Base-by-base conservation (phyloP, 2,329 filamentous ascomycete species). In the Hypoxylon sp. region DNA sequence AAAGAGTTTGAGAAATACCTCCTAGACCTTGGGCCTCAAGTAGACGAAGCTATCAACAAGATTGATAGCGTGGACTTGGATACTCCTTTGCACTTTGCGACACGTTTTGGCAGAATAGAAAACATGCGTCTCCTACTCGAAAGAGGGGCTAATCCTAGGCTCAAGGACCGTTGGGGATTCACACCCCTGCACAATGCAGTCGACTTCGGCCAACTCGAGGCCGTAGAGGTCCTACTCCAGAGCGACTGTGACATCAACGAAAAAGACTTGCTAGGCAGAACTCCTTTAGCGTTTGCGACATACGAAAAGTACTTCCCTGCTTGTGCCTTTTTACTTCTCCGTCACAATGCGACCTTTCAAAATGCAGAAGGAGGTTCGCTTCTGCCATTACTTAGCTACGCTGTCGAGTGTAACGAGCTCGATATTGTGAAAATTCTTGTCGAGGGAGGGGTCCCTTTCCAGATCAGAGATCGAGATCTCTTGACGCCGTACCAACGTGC, bases 401-500 rank as follows among this genome's bases (percentile, higher is more conserved):
- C 48, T n/a, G 48, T 51, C 14, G 48, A 51, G n/a, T 33, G 24
- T 33, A 51, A 51, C 9, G 48, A 51, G 26, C 14, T 51, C 5
- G 48, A 51, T 11, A 26, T 33, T 13, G 48, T 51, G 9, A 51
- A 51, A n/a, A 51, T 33, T 5, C 26, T 51, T 31, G 48, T 51
- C 3, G 48, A 51, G n/a, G 26, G 48, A 51, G 48, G 48, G 1
- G 48, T 51, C 8, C 48, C 48, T 6, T 31, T 51, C 13, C 48
- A 33, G 26, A 51, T 51, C n/a, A n/a, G 48, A 29, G 48, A 51
- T 11, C 48, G 48, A 13, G 48, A 51, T 19, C 48, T 33, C 26
- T 11, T 51, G 48, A 51, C 48, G 3, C 48, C 48, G 6, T 51
- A 51, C 10, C 48, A 51, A 51, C 48, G 48, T 14, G 48, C 48